phyloP scores from a whole-genome alignment of 176 grass and related monocot genomes.

The Aegilops sharonensis region DNA sequence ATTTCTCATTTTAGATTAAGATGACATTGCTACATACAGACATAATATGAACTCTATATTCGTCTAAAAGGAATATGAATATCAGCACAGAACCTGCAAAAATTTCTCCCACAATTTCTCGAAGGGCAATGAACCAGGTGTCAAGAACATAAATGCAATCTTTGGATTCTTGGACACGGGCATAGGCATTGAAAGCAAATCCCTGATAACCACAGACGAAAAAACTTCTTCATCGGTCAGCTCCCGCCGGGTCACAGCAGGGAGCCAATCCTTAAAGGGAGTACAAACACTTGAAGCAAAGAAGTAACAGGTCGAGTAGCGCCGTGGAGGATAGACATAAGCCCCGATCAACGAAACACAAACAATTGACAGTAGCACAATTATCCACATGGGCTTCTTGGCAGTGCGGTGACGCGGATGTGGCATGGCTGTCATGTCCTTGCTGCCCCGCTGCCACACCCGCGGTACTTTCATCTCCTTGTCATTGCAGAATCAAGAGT shows the following conservation, averaged over 20 bases:
- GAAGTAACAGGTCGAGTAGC: conserved; percentile 87
- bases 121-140: conserved; percentile 86
- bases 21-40: not conserved
- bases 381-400: conserved; percentile 86
- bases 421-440: conserved; percentile 65
- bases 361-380: conserved; percentile 71
- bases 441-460: conserved; percentile 56
- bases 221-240: conserved; percentile 72
- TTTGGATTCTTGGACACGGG: conserved; percentile 64
- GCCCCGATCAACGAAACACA: conserved; percentile 71
- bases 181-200: conserved; percentile 68
- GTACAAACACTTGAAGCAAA: conserved; percentile 83
- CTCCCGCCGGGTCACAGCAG: conserved; percentile 47
- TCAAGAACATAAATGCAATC: conserved; percentile 98
- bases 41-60: not conserved
- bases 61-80: not conserved
- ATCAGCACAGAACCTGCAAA: conserved; percentile 56
- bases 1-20: conserved; percentile 17
- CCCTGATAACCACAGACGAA: conserved; percentile 57
- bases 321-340: conserved; percentile 81
- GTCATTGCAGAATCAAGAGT: conserved; percentile 25
- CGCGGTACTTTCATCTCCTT: conserved; percentile 64
- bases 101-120: conserved; percentile 95
- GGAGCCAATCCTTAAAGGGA: conserved; percentile 90
- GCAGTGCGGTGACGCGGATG: conserved; percentile 52